Conservation (phyloP, 805 yeast species). For the Myxozyma monticola region DNA sequence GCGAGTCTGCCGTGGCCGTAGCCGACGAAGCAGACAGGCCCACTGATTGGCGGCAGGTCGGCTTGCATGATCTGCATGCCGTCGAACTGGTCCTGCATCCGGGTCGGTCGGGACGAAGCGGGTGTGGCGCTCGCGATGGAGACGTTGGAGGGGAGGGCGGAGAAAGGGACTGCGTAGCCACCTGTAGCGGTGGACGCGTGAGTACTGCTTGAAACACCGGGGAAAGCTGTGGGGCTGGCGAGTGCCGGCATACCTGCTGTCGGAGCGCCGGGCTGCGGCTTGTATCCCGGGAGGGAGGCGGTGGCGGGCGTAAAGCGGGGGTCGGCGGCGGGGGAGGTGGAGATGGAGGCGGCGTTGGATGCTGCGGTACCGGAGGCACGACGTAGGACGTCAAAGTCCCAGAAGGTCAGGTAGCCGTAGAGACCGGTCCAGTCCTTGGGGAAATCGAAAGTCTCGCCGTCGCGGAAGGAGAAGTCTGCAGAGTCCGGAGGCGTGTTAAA, state of each 20-base stretch:
- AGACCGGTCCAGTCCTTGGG: constrained; percentile 29
- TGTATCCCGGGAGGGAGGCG: constrained; percentile 4
- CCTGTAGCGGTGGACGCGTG: not conserved
- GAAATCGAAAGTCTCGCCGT: constrained; percentile 16
- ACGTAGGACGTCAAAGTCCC: constrained; percentile 28
- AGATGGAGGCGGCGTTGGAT: not conserved
- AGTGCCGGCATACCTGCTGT: not conserved
- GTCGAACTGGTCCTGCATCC: constrained; percentile 26
- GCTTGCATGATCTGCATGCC: constrained; percentile 26
- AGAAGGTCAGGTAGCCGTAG: constrained; percentile 25
- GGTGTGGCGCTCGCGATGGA: not conserved
- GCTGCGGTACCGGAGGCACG: constrained; percentile 16
- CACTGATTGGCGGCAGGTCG: constrained; percentile 20
- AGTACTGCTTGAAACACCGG: not conserved
- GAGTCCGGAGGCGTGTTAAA: constrained; percentile 26
- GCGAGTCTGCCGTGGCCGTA: constrained; percentile 25
- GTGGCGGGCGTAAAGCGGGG: constrained; percentile 19
- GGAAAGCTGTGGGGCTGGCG: not conserved
- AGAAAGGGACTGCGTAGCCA: constrained; percentile 5
- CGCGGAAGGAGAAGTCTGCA: constrained; percentile 13
- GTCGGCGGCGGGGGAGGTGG: constrained; percentile 2
- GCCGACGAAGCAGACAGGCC: constrained; percentile 23
- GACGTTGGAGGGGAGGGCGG: not conserved
- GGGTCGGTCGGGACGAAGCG: not conserved
- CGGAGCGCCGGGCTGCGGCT: not conserved